Base-by-base conservation (phyloP, 306 rosid genomes). In the Cucumis melo region DNA sequence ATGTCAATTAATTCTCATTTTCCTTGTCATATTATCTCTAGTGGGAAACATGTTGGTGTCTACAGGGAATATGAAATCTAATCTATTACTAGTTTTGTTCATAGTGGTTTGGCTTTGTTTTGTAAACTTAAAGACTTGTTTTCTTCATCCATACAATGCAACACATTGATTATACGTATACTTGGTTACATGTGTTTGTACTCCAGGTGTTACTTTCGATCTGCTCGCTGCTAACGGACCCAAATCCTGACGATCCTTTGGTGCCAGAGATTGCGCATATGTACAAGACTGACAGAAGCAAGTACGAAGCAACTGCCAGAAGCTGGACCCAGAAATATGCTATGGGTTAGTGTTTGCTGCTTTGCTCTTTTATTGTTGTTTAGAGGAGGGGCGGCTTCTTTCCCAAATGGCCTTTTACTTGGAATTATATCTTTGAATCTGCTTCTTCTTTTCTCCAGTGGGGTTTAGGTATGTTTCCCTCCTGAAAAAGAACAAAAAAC, bases 321-420 rank as follows among this genome's bases (percentile, higher is more conserved):
- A 88, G 95, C 92, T 88, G 90, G 95, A 88, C 95, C 73, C 90
- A 90, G 85, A 90, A 90, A 87, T 87, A 90, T 78, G 92, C 89
- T 41, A 87, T 87, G 94, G 94, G 94, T 39, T 87, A 86, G 79
- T 64, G 50, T 5, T 32, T 32, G 58, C 58, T 54, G 53, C 29
- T 48, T 58, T n/a, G 63, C 80, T 41, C 80, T 41, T n/a, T n/a
- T 72, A 58, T 80, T 80, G 56, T 54, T 27, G 29, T 27, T 27
- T 67, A 56, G 75, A 71, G 74, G 84, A 38, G 74, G 79, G 36
- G 36, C 36, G 5, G 80, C 29, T 68, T 74, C 80, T 82, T 76
- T 82, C 67, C 77, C 77, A 29, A 17, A 12, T 67, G 77, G 78
- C 82, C 82, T 51, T 64, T 81, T 63, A 56, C 76, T 24, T 46